Evolutionary conservation across 345 rosid genomes (phyloP).

Genomic region (Erodium maritimum): DNA sequence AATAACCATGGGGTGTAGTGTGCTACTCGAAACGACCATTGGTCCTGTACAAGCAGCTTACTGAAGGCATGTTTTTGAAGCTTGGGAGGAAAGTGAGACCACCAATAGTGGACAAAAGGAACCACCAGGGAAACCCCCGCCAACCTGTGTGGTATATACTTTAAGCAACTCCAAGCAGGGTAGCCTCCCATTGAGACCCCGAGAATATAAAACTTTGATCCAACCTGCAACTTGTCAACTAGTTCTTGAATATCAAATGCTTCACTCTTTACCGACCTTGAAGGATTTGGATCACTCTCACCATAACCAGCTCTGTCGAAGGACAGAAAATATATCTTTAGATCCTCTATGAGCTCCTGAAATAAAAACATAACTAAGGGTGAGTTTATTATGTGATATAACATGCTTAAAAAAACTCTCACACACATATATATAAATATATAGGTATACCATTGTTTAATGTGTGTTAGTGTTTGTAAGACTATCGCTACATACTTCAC

Average conservation of each 20-base stretch:
- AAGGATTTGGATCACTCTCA: slow-evolving; percentile 82
- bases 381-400: neutral
- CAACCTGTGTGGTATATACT: slow-evolving; percentile 64
- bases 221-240: slow-evolving; percentile 64
- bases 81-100: slow-evolving; percentile 53
- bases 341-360: slow-evolving; percentile 62
- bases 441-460: too few species aligned
- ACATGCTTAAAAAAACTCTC: too few species aligned
- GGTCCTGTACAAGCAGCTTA: slow-evolving; percentile 28
- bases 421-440: too few species aligned
- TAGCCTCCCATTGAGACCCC: slow-evolving; percentile 81
- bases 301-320: slow-evolving; percentile 93
- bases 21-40: slow-evolving; percentile 54
- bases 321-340: slow-evolving; percentile 41
- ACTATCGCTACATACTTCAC: too few species aligned
- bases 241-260: slow-evolving; percentile 77
- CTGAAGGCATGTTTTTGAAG: slow-evolving; percentile 25
- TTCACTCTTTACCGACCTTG: slow-evolving; percentile 61
- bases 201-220: slow-evolving; percentile 56
- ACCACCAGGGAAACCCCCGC: slow-evolving; percentile 57
- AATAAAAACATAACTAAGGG: slow-evolving; percentile 4
- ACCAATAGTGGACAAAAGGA: slow-evolving; percentile 83
- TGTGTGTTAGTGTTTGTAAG: too few species aligned
- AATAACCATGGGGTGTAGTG: slow-evolving; percentile 62
- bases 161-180: slow-evolving; percentile 60